These are phyloP conservation scores for Vaccinium corymbosum DNA, from an alignment of 148 eudicot species.

Conservation along the genomic window DNA sequence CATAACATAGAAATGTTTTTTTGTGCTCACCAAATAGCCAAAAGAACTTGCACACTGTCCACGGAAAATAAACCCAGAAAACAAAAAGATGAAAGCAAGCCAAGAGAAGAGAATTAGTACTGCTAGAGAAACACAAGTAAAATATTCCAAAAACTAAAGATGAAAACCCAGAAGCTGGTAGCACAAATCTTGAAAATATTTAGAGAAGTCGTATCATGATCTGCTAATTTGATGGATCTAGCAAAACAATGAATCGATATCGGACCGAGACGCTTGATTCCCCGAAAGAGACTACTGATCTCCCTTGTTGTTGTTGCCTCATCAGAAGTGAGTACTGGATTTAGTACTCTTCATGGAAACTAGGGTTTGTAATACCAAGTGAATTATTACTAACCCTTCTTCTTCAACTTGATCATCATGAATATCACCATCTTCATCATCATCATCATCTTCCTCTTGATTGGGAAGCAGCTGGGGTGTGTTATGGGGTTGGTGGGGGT, in stretches of 20 bases:
- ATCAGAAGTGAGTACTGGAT: neutral
- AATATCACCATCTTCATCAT: neutral
- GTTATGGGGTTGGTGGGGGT: neutral
- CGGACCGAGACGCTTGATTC: conserved; percentile 29
- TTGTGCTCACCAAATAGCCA: neutral
- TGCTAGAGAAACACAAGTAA: no score
- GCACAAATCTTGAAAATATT: neutral
- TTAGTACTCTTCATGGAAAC: neutral
- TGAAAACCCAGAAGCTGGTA: conserved; percentile 2
- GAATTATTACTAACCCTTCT: neutral
- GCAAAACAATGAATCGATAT: conserved; percentile 15
- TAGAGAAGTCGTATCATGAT: conserved; percentile 3
- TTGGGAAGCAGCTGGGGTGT: neutral
- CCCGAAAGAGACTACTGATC: neutral
- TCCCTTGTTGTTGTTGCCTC: neutral
- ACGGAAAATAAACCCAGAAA: neutral
- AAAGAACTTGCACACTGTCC: neutral
- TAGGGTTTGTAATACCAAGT: neutral
- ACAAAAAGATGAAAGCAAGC: neutral
- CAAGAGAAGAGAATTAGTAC: neutral
- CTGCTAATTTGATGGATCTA: conserved; percentile 9
- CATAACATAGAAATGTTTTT: conserved; percentile 13
- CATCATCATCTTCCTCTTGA: neutral
- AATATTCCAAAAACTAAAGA: neutral
- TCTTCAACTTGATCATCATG: conserved; percentile 2